A percentile compares a stretch with the other conserved stretches of the same genome.
Conservation (phyloP, 805 yeast genomes). For the Yamadazyma kitorensis region DNA sequence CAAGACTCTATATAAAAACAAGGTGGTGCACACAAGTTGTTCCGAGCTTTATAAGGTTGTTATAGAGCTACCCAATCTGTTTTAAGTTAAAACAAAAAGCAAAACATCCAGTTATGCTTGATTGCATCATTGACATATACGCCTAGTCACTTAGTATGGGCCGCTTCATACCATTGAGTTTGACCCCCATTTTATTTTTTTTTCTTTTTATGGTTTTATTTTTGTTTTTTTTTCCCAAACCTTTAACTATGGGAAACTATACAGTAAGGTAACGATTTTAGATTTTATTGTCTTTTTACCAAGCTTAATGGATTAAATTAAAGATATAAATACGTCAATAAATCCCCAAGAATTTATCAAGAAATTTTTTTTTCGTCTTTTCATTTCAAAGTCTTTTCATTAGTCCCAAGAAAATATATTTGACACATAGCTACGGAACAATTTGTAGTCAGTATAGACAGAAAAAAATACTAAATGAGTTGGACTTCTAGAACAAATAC, state of each 20-base stretch:
- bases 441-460: too few relatives aligned
- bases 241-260: too few relatives aligned
- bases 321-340: conserved; percentile 4
- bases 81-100: too few relatives aligned
- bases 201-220: conserved; percentile 5
- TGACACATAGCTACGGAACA: background rate
- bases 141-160: too few relatives aligned
- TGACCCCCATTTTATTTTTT: conserved; percentile 5
- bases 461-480: conserved; percentile 12
- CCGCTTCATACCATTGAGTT: too few relatives aligned
- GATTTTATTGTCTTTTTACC: too few relatives aligned
- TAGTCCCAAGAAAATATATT: background rate
- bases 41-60: too few relatives aligned
- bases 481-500: conserved; percentile 45
- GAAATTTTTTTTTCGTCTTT: background rate
- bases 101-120: conserved; percentile 1
- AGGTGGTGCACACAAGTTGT: too few relatives aligned
- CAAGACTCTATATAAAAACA: too few relatives aligned
- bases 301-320: too few relatives aligned
- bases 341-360: background rate
- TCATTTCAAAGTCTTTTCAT: background rate
- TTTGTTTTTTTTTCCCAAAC: too few relatives aligned
- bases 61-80: too few relatives aligned
- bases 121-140: conserved; percentile 7
- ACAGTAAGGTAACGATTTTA: background rate